phyloP scores from a whole-genome alignment of 164 flowering plant species.

The Stephania cephalantha region DNA sequence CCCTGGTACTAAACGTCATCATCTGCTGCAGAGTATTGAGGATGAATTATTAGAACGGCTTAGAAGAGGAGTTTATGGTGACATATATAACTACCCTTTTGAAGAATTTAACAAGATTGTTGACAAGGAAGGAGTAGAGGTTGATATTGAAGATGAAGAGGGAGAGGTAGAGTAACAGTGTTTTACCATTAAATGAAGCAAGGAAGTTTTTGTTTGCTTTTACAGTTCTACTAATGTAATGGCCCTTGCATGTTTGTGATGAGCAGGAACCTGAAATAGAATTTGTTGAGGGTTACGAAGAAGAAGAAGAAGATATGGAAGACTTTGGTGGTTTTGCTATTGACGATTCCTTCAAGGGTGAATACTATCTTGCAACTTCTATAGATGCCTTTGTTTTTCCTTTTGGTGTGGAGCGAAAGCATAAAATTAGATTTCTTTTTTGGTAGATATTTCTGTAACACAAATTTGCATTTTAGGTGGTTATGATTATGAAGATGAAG shows the following conservation, averaged over 20 bases:
- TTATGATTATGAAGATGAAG: constrained; percentile 37
- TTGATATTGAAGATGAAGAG: constrained; percentile 31
- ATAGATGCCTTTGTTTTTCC: background rate
- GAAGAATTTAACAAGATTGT: constrained; percentile 41
- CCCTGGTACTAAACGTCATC: background rate
- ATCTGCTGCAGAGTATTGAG: constrained; percentile 62
- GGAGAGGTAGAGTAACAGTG: constrained; percentile 36
- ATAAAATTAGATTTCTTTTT: background rate
- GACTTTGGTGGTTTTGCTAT: constrained; percentile 55
- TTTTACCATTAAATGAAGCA: background rate
- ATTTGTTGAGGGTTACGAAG: constrained; percentile 83
- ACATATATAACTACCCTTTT: constrained; percentile 60
- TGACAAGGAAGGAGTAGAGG: constrained; percentile 31
- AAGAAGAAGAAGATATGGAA: constrained; percentile 91
- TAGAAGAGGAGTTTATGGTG: constrained; percentile 61
- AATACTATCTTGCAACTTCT: constrained; percentile 25
- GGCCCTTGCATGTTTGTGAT: constrained; percentile 2
- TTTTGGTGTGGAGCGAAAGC: no score
- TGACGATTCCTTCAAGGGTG: constrained; percentile 23
- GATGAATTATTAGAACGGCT: constrained; percentile 80
- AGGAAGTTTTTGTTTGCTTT: no score
- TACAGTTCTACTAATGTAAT: background rate
- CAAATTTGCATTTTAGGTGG: constrained; percentile 23
- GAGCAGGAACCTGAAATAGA: constrained; percentile 61
- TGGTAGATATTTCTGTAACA: background rate